These are phyloP conservation scores for Saksenaea vasiformis DNA, from an alignment of 371 early-diverging fungal species.

Conservation along the genomic window DNA sequence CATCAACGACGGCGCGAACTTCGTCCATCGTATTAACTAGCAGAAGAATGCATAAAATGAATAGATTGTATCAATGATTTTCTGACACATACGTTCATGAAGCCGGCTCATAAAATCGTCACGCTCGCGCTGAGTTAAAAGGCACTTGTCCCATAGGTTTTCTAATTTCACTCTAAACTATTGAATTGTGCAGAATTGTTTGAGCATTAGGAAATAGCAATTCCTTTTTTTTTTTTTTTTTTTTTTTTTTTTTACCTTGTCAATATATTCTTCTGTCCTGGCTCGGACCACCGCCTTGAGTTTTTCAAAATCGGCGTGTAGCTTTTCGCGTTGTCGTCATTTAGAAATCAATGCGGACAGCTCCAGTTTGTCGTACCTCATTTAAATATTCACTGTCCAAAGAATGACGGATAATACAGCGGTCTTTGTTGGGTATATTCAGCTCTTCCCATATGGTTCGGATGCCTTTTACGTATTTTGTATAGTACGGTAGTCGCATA, in stretches of 20 bases:
- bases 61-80: not conserved
- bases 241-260: slow-evolving; percentile 23
- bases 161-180: slow-evolving; percentile 38
- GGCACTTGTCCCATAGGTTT: slow-evolving; percentile 46
- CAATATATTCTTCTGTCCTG: slow-evolving; percentile 42
- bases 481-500: slow-evolving; percentile 13
- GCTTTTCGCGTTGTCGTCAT: slow-evolving; percentile 6
- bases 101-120: slow-evolving; percentile 44
- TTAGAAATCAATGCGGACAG: not conserved
- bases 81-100: slow-evolving; percentile 22
- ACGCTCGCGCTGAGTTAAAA: slow-evolving; percentile 48
- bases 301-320: slow-evolving; percentile 18
- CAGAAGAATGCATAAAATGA: slow-evolving; percentile 18
- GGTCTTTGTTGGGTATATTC: slow-evolving; percentile 11
- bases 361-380: slow-evolving; percentile 13
- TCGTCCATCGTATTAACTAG: slow-evolving; percentile 41
- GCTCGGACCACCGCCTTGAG: slow-evolving; percentile 33
- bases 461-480: slow-evolving; percentile 20
- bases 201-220: no score
- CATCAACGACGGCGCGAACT: slow-evolving; percentile 27
- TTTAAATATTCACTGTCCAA: slow-evolving; percentile 11
- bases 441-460: slow-evolving; percentile 22
- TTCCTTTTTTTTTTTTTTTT: no score
- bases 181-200: not conserved
- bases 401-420: slow-evolving; percentile 14